Percentiles rank a stretch among this genome's conserved stretches.
Evolutionary conservation across 1,284 basidiomycete species (phyloP).

Genomic region (Cryptococcus deneoformans): DNA sequence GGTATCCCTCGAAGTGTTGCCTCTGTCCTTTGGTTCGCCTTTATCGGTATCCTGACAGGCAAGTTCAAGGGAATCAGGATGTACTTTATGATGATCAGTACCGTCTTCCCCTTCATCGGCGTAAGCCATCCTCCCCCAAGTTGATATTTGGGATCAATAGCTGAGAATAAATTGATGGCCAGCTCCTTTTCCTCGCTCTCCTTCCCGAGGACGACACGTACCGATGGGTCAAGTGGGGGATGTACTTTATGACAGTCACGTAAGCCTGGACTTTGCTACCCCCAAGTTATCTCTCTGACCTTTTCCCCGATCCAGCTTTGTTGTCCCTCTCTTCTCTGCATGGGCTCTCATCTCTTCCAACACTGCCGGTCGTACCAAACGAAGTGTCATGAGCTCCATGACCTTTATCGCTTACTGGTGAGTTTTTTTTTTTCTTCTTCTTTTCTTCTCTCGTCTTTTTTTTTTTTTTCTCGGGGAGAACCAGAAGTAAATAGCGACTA

Average conservation of each 20-base stretch:
- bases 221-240: slow-evolving; percentile 31
- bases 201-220: slow-evolving; percentile 18
- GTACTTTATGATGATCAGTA: slow-evolving; percentile 35
- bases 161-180: neutral
- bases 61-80: slow-evolving; percentile 27
- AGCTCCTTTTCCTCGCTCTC: slow-evolving; percentile 20
- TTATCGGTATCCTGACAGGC: slow-evolving; percentile 34
- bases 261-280: slow-evolving; percentile 2
- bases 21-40: slow-evolving; percentile 35
- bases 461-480: too few relatives aligned
- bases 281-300: neutral
- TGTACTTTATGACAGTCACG: slow-evolving; percentile 32
- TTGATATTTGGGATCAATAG: too few relatives aligned
- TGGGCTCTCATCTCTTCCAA: slow-evolving; percentile 38
- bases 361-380: slow-evolving; percentile 41
- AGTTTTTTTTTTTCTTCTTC: too few relatives aligned
- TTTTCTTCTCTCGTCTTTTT: too few relatives aligned
- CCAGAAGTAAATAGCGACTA: neutral
- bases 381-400: slow-evolving; percentile 26
- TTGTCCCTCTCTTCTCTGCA: slow-evolving; percentile 30
- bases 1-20: slow-evolving; percentile 33
- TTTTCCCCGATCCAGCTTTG: slow-evolving; percentile 12
- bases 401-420: slow-evolving; percentile 40
- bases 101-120: slow-evolving; percentile 19
- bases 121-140: slow-evolving; percentile 3